Base-by-base conservation (phyloP, 1,284 basidiomycete species). In the Moniliella sp. region DNA sequence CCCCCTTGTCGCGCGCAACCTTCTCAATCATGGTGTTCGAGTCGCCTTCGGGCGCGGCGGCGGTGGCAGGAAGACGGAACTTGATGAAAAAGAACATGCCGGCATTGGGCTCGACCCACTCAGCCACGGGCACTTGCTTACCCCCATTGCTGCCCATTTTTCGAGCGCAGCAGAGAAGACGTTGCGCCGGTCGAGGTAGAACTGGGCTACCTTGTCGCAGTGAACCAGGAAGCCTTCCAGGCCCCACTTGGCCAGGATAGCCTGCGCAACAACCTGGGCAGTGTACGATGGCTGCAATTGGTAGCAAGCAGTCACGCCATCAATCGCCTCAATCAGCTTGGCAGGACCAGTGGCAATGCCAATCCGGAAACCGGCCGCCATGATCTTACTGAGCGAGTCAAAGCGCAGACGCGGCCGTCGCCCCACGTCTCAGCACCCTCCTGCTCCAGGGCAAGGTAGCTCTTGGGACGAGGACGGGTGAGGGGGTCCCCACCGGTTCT, bases 301-400 rank as follows among this genome's bases (percentile, higher is more conserved):
- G 16, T 76, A 68, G 10, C 67, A 71, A 13, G 69, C 65, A 0
- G 76, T 63, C 53, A 74, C 68, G 35, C 69, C 62, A 53, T 84
- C 74, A 30, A 93, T 77, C 1, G 73, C 73, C 32, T 74, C 65
- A 10, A 88, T 52, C 27, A 94, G 65, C 9, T 67, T 63, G 34
- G 67, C 68, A 7, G 86, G 83, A 0, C 80, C 86, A 3, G 77
- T 74, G 0, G 72, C 73, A 56, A 78, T 86, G 8, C 83, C 84
- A 42, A 83, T 31, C 5, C 64, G 53, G 37, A 65, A 53, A 8
- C 64, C 62, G 30, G 46, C 49, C 1, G 48, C 44, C 5, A 59
- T 34, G 28, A 57, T 45, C 36, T 49, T 93, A 34, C 76, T 80
- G 40, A 91, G 43, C 30, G 43, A 48, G 30, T 60, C 50, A 39